These are phyloP conservation scores for Comarum palustre DNA, from an alignment of 306 rosid species.

Conservation along the genomic window DNA sequence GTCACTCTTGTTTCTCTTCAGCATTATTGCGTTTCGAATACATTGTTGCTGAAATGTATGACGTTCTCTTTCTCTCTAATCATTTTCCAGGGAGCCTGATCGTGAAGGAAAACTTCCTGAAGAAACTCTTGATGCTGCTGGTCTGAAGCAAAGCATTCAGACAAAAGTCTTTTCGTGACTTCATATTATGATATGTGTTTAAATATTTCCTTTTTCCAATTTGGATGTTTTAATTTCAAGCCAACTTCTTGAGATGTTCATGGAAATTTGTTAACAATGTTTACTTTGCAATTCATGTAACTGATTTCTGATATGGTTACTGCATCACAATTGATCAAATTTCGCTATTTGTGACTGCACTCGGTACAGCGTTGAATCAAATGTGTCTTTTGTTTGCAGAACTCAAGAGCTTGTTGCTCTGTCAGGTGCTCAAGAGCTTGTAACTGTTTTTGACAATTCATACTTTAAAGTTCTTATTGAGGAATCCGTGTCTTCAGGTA, in stretches of 20 bases:
- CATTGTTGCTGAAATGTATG: background rate
- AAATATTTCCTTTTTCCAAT: background rate
- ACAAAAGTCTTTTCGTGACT: constrained; percentile 88
- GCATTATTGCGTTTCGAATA: background rate
- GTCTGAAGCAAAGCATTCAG: constrained; percentile 67
- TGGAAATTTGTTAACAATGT: background rate
- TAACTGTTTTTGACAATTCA: constrained; percentile 71
- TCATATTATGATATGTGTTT: constrained; percentile 4
- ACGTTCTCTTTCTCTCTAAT: background rate
- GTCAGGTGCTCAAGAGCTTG: constrained; percentile 98
- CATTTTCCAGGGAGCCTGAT: constrained; percentile 59
- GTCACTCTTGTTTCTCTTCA: background rate
- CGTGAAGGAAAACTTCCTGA: constrained; percentile 89
- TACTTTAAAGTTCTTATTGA: constrained; percentile 83
- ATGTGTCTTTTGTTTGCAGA: constrained; percentile 45
- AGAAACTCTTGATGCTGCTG: constrained; percentile 74
- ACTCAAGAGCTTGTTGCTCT: constrained; percentile 86
- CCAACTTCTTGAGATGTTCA: background rate
- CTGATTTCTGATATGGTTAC: background rate
- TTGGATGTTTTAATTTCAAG: background rate
- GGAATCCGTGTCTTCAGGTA: constrained; percentile 77
- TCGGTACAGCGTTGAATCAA: constrained; percentile 5
- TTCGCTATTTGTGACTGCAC: background rate
- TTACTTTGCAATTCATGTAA: background rate
- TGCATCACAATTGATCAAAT: background rate